Evolutionary conservation across 1,284 basidiomycete genomes (phyloP).

Genomic region (Fomitopsis palustris): DNA sequence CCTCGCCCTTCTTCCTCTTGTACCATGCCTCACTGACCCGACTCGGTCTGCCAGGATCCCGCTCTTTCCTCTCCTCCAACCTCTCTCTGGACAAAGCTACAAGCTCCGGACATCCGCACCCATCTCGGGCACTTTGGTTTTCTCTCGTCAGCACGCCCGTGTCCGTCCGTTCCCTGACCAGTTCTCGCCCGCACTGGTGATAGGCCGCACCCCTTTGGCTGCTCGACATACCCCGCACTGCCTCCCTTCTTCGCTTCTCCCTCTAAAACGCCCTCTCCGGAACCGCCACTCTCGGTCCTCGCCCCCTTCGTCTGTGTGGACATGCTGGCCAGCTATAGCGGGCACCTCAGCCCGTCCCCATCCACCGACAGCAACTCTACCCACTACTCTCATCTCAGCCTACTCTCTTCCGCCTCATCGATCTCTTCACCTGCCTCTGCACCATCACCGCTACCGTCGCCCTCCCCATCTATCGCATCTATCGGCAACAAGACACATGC

Average conservation of each 20-base stretch:
- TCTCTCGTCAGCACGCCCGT: background rate
- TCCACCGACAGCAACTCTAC: constrained; percentile 21
- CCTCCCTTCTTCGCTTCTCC: background rate
- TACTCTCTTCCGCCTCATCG: constrained; percentile 25
- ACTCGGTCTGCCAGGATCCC: background rate
- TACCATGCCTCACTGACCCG: background rate
- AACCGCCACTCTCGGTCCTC: background rate
- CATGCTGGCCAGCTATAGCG: constrained; percentile 27
- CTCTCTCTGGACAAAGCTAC: background rate
- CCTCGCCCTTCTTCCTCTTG: background rate
- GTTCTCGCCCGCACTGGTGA: background rate
- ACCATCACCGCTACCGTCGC: constrained; percentile 14
- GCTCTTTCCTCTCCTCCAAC: background rate
- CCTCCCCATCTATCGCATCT: constrained; percentile 21
- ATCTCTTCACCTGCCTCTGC: constrained; percentile 15
- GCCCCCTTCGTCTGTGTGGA: background rate
- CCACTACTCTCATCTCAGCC: constrained; percentile 26
- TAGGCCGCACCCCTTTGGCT: background rate
- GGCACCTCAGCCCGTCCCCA: constrained; percentile 22
- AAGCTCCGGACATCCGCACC: constrained; percentile 1
- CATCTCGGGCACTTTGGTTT: background rate
- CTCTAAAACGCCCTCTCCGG: background rate
- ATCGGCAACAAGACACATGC: constrained; percentile 29
- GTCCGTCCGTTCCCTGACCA: background rate
- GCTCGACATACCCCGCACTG: background rate